Conservation (phyloP, 176 grass and related monocot genomes). For the Rhynchospora breviuscula region DNA sequence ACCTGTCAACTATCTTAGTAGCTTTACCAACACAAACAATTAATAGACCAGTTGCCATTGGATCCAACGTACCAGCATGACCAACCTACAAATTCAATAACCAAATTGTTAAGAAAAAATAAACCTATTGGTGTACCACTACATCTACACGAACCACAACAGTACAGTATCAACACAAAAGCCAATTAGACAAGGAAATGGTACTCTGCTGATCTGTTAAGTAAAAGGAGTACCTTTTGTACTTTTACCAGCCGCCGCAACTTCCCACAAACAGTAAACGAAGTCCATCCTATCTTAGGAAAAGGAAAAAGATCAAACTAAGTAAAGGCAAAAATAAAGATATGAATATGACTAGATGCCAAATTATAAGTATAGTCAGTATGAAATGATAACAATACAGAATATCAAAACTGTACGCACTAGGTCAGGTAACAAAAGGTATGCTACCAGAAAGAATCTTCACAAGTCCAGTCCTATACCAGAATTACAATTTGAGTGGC, state of each 20-base stretch:
- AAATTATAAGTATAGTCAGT: background rate
- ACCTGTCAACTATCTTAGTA: slow-evolving; percentile 97
- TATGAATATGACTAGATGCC: background rate
- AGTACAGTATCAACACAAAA: background rate
- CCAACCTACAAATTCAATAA: slow-evolving; percentile 51
- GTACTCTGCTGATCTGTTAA: background rate
- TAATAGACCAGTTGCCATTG: slow-evolving; percentile 89
- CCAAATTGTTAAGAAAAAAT: slow-evolving; percentile 16
- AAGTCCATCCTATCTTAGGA: slow-evolving; percentile 74
- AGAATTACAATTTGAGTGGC: background rate
- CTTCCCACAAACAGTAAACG: slow-evolving; percentile 98
- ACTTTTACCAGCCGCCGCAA: slow-evolving; percentile 85
- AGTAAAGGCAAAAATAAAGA: slow-evolving; percentile 4
- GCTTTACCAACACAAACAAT: slow-evolving; percentile 97
- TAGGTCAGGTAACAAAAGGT: background rate
- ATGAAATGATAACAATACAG: background rate
- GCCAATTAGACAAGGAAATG: background rate
- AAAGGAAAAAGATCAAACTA: slow-evolving; percentile 21
- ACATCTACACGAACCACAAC: background rate
- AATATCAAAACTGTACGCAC: background rate
- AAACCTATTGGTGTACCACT: background rate
- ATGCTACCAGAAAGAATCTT: background rate
- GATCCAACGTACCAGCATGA: slow-evolving; percentile 91
- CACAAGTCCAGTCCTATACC: background rate
- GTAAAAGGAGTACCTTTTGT: slow-evolving; percentile 52